phyloP scores from a whole-genome alignment of 2,329 filamentous ascomycete genomes.

The Lachnellula hyalina region DNA sequence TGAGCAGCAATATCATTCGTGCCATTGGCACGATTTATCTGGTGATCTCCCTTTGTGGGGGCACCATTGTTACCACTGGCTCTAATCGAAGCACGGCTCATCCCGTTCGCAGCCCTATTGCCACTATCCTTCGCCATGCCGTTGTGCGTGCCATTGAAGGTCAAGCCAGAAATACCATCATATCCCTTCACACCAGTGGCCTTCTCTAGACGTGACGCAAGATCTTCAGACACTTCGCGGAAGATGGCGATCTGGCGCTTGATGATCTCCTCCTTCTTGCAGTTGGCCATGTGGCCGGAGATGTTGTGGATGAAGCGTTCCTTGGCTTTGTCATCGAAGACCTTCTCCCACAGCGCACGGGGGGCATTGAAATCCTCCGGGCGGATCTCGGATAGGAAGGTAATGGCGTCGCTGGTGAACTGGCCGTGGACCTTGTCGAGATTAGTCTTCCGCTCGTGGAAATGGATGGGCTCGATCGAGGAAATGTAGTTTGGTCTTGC shows the following conservation, averaged over 20 bases:
- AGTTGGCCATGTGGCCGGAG: conserved; percentile 55
- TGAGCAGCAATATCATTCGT: not conserved
- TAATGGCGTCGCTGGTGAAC: conserved; percentile 39
- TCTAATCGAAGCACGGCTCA: conserved; percentile 33
- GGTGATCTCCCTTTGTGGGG: conserved; percentile 29
- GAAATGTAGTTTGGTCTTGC: conserved; percentile 41
- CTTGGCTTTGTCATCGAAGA: conserved; percentile 53
- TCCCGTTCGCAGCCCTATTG: conserved; percentile 46
- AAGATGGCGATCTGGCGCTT: conserved; percentile 62
- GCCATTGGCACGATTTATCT: not conserved
- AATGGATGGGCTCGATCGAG: conserved; percentile 32
- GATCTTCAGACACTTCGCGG: conserved; percentile 54
- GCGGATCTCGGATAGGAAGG: conserved; percentile 37
- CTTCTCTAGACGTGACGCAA: conserved; percentile 55
- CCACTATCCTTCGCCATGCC: conserved; percentile 45
- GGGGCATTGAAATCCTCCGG: conserved; percentile 40
- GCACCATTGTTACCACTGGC: conserved; percentile 42
- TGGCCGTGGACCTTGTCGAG: conserved; percentile 36
- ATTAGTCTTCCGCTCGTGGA: conserved; percentile 33
- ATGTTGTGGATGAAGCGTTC: conserved; percentile 56
- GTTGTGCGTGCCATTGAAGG: conserved; percentile 58
- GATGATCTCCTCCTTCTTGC: conserved; percentile 53
- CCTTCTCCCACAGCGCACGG: conserved; percentile 54
- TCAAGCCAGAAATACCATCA: conserved; percentile 47
- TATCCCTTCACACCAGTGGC: conserved; percentile 58